phyloP scores from a whole-genome alignment of 306 rosid species.

The Rosa chinensis region DNA sequence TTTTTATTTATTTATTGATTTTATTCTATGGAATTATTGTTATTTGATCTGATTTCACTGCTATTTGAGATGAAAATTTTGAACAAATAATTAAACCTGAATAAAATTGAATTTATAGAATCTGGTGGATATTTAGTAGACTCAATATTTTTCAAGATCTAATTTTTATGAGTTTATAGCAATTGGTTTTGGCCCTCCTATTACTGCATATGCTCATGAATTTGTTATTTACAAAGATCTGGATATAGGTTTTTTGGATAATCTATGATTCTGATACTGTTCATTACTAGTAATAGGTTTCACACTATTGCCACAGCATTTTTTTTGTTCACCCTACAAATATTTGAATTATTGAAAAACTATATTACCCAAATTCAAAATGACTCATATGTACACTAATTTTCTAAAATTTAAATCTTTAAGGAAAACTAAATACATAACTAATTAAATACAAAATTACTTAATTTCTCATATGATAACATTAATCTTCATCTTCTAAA shows the following conservation, averaged over 20 bases:
- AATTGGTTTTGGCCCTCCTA: background rate
- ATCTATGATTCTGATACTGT: too few relatives aligned
- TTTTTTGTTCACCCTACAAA: too few relatives aligned
- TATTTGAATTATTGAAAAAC: too few relatives aligned
- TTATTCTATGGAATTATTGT: background rate
- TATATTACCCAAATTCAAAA: too few relatives aligned
- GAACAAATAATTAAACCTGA: too few relatives aligned
- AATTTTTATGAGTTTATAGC: background rate
- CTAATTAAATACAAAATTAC: too few relatives aligned
- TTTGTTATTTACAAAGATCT: background rate
- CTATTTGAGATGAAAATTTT: background rate
- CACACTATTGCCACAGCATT: background rate
- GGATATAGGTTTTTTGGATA: background rate
- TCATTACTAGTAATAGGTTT: background rate
- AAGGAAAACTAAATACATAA: too few relatives aligned
- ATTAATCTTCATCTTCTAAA: too few relatives aligned
- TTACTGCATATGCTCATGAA: too few relatives aligned
- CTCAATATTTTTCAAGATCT: background rate
- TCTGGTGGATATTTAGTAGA: background rate
- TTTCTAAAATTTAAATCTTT: too few relatives aligned
- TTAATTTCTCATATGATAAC: too few relatives aligned
- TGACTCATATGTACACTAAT: too few relatives aligned
- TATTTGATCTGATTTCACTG: background rate
- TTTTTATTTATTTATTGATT: background rate
- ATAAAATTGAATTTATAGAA: background rate